Evolutionary conservation across 345 rosid species (phyloP), one percentile per base, ranked within the genome.

Genomic region (Aquilaria malaccensis): DNA sequence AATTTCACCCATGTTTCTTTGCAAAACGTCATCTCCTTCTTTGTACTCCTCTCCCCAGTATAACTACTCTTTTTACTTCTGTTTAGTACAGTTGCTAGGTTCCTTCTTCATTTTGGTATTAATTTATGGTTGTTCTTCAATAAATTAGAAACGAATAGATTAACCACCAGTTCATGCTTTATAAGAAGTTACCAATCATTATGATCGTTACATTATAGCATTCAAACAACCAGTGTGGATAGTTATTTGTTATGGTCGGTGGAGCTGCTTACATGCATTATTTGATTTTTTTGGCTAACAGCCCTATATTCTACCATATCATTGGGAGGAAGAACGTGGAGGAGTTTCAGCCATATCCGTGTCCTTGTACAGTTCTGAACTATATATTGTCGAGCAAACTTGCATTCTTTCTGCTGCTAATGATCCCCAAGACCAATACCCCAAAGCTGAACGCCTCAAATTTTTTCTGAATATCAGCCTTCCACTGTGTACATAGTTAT

Each of bases 341-440:
- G 67, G 84, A 74, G 52, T 84, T 79, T 62, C 74, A 68, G 45
- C 78, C 83, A 13, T 72, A 64, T 33, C 89, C 86, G 0, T 84
- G 81, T 33, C 30, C 81, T 10, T 59, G 74, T 1, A 73, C 89
- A 0, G 33, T 77, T 1, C 62, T 79, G 70, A 84, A 84, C 31
- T 84, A 22, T 22, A 22, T 22, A 22, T 22, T 22, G 22, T 22
- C 22, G 22, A 22, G 22, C 22, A 22, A 22, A 22, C 22, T 22
- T 22, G 22, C 22, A 22, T 22, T 22, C 22, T 0, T 22, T 22
- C 22, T 22, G 22, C 22, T 1, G 22, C 22, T 22, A 22, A 22
- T 22, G 22, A 22, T 22, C 22, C 22, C 22, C 22, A 22, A 22
- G 22, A 22, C 22, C 22, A 22, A 22, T 22, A 22, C 22, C 22